Conservation (phyloP, 208 protist species). For the Tritrichomonas musculus region DNA sequence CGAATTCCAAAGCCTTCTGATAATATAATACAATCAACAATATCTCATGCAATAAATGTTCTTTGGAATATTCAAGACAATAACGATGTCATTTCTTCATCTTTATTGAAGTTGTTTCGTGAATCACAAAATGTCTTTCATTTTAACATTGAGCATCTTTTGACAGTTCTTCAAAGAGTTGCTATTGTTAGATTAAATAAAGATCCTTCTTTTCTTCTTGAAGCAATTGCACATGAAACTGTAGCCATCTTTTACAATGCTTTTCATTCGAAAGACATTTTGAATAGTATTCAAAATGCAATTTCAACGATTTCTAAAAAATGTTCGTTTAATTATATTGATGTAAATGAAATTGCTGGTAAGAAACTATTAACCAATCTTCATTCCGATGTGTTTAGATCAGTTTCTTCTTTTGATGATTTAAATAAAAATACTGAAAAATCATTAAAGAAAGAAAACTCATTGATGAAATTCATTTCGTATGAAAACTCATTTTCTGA, state of each 20-base stretch:
- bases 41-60: background rate
- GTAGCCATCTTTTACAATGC: background rate
- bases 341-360: background rate
- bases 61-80: background rate
- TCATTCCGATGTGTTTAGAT: background rate
- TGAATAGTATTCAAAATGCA: background rate
- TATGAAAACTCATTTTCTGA: no score
- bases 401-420: conserved; percentile 4
- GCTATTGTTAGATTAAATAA: background rate
- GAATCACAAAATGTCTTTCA: background rate
- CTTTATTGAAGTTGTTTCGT: background rate
- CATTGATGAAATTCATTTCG: no score
- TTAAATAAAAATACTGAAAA: background rate
- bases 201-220: background rate
- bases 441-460: no score
- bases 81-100: no score
- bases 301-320: background rate
- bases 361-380: background rate
- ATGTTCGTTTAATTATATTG: background rate
- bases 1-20: background rate
- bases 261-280: background rate
- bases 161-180: background rate
- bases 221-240: background rate
- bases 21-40: background rate
- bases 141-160: background rate